Base-by-base conservation (phyloP, 1,284 basidiomycete species). In the Volvariella volvacea region DNA sequence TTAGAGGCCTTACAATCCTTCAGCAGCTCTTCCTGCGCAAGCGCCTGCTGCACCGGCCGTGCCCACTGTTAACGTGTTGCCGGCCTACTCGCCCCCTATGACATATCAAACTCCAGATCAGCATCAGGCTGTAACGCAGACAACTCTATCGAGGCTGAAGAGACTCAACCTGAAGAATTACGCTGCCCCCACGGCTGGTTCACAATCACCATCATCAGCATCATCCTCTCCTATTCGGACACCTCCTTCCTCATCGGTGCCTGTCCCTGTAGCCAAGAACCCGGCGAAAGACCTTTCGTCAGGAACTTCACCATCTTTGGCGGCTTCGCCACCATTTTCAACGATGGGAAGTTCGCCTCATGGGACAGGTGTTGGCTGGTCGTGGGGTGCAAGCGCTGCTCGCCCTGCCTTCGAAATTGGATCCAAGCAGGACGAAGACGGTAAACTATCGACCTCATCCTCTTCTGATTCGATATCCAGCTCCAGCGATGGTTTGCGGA, bases 131-230 rank as follows among this genome's bases (percentile, higher is more conserved):
- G 37, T 59, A 7, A 57, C 61, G 0, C 58, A 63, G 45, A 62
- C 58, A 17, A 63, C 62, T 8, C 46, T 63, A 6, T 46, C 55
- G 32, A 48, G 64, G 36, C 51, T 69, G 38, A 64, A 62, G 54
- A 64, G 65, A 57, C 60, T 78, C 39, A 71, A 67, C 45, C 55
- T 78, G 45, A 64, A 62, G 50, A 78, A 78, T 56, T 76, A 78
- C 49, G 71, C 70, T 16, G 68, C 70, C 9, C 71, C 73, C 17
- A 42, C 46, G 37, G 25, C 41, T 41, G 21, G 36, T 40, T 12
- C 36, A 16, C 17, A 41, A 19, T 22, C 36, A 34, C 33, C 39
- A 45, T 42, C 41, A 43, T 44, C 45, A 25, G 25, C 15, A 37
- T 25, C 1, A 20, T 36, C n/a, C n/a, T n/a, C n/a, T n/a, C n/a